phyloP scores from a whole-genome alignment of 164 flowering plant species.

The Saururus chinensis region DNA sequence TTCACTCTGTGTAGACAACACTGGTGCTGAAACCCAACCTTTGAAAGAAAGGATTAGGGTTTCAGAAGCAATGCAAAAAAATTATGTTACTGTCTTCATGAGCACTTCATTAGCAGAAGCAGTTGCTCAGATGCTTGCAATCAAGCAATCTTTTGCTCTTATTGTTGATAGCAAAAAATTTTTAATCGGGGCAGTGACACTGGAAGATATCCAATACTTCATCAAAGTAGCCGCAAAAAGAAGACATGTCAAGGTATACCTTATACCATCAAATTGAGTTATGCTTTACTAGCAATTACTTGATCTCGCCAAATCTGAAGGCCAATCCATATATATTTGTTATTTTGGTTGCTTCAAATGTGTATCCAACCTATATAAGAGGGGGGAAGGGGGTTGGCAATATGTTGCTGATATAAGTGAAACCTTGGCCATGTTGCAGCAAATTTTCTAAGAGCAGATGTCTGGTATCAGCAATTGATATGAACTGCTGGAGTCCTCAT shows the following conservation, averaged over 20 bases:
- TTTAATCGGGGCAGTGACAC: constrained; percentile 50
- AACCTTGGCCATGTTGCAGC: no score
- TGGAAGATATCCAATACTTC: constrained; percentile 59
- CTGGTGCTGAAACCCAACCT: constrained; percentile 18
- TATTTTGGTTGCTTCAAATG: no score
- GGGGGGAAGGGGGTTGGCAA: no score
- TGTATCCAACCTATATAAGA: no score
- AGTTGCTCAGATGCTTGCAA: constrained; percentile 59
- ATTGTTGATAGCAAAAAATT: constrained; percentile 41
- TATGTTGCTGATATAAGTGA: no score
- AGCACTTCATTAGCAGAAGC: constrained; percentile 54
- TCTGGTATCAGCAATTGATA: no score
- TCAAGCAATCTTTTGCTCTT: constrained; percentile 77
- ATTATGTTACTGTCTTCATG: constrained; percentile 44
- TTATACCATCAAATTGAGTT: no score
- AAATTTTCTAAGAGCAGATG: no score
- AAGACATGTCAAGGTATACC: constrained; percentile 31
- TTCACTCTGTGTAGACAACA: constrained; percentile 56
- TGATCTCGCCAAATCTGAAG: no score
- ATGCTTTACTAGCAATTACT: no score
- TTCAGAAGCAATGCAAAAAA: constrained; percentile 79
- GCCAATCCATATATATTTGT: no score
- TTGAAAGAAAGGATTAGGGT: constrained; percentile 44
- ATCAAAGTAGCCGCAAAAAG: constrained; percentile 25
- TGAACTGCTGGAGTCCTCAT: no score